Evolutionary conservation across 2,329 filamentous ascomycete species (phyloP), one percentile per base, ranked within the genome.

Genomic region (Mycosphaerella arachidis): DNA sequence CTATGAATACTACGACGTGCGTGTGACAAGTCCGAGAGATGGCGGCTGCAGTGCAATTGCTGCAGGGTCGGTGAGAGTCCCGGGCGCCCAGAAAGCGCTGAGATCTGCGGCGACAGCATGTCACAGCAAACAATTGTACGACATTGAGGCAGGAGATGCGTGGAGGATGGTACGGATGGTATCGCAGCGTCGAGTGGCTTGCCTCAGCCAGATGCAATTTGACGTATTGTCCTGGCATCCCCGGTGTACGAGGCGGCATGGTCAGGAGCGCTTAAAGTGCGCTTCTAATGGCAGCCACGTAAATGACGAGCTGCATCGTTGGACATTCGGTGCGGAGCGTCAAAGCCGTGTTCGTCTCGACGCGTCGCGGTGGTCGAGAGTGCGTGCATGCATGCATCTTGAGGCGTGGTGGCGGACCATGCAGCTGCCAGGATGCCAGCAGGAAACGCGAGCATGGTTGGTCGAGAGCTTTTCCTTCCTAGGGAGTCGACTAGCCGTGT

Each of bases 91-190:
- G 40, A 61, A 54, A 62, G 56, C 55, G n/a, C 37, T 13, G 56
- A 53, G 58, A 63, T 59, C 56, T 61, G 56, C 63, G 55, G 64
- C 58, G 53, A 53, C 52, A 63, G 64, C 63, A 66, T 53, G 64
- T 57, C 53, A 53, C 52, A 63, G 64, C 63, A 66, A 66, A 66
- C 64, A 65, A 66, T 59, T 62, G 60, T 66, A 56, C 63, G 56
- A 66, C 59, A 35, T 46, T 20, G 51, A 59, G 29, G 50, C 27
- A 35, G 27, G 30, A 31, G 27, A 57, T 45, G 57, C 35, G 18
- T 52, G 51, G 29, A 59, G 24, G 55, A 35, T 60, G 62, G 58
- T 59, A 48, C 31, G 46, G 56, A 56, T n/a, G 59, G 51, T 50
- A 46, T 58, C 46, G 60, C 55, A 60, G 54, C 58, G 46, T 59